Evolutionary conservation across 2,329 filamentous ascomycete genomes (phyloP).

Genomic region (Aspergillus sp.): DNA sequence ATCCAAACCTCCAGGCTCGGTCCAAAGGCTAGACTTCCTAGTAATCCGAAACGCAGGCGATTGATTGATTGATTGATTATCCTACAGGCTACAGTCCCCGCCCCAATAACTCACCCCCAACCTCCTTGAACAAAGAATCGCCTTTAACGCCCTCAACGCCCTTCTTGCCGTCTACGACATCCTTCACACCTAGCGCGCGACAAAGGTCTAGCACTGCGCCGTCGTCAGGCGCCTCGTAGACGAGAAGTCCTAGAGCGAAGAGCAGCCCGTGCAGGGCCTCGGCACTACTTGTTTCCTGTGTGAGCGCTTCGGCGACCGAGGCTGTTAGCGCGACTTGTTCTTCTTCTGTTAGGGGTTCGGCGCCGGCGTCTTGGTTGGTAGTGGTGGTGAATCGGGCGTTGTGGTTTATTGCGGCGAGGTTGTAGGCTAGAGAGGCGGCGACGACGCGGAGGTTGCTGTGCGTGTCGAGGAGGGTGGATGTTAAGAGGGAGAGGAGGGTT

Average conservation of each 20-base stretch:
- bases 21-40: no score
- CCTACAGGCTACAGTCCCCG: conserved; percentile 33
- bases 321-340: conserved; percentile 81
- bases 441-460: conserved; percentile 76
- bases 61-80: no score
- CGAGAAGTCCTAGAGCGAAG: conserved; percentile 71
- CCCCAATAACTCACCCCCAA: conserved; percentile 47
- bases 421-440: conserved; percentile 80
- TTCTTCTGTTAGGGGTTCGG: conserved; percentile 62
- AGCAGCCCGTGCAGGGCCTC: conserved; percentile 78
- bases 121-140: conserved; percentile 53
- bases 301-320: conserved; percentile 73
- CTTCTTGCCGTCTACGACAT: conserved; percentile 56
- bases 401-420: conserved; percentile 71
- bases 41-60: no score
- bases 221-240: conserved; percentile 67
- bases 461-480: conserved; percentile 75
- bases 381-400: conserved; percentile 53
- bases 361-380: conserved; percentile 26
- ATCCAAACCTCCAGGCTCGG: no score
- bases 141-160: conserved; percentile 46
- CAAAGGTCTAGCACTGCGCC: conserved; percentile 81
- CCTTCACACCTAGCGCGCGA: conserved; percentile 71
- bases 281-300: conserved; percentile 49
- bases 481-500: conserved; percentile 67